Evolutionary conservation across 2,329 filamentous ascomycete species (phyloP).

Genomic region (Epichloe aotearoae): DNA sequence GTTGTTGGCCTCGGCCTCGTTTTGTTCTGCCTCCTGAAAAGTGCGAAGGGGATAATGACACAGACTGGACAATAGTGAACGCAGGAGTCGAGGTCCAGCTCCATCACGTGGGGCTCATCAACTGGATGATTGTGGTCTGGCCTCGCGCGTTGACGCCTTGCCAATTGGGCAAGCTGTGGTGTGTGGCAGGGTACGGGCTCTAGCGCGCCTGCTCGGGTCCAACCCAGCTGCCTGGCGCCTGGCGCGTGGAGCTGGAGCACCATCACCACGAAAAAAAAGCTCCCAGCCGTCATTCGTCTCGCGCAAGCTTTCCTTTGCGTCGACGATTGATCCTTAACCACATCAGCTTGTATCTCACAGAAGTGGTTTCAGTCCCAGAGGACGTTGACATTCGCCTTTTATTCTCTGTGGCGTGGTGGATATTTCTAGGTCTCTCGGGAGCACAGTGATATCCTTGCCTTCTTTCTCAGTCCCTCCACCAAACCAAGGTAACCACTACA

Average conservation of each 20-base stretch:
- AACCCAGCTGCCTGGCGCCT: not conserved
- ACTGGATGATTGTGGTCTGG: not conserved
- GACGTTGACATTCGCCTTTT: not conserved
- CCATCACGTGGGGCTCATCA: constrained; percentile 7
- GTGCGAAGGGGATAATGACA: not conserved
- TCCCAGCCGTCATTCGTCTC: constrained; percentile 1
- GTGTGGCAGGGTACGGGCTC: not conserved
- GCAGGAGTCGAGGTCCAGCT: not conserved
- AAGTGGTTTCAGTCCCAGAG: not conserved
- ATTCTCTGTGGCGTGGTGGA: not conserved
- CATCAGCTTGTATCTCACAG: not conserved
- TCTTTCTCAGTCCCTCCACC: not conserved
- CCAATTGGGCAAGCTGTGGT: no score
- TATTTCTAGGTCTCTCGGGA: not conserved
- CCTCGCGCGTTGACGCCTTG: no score
- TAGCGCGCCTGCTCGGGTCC: not conserved
- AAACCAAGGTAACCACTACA: not conserved
- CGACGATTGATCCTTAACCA: constrained; percentile 1
- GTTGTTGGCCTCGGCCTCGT: not conserved
- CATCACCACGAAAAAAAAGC: constrained; percentile 5
- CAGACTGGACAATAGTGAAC: not conserved
- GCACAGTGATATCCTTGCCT: not conserved
- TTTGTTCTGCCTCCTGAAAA: no score
- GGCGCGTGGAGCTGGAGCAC: constrained; percentile 5
- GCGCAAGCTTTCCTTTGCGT: constrained; percentile 1